Evolutionary conservation across 176 grass and related monocot genomes (phyloP).

Genomic region (Coix lacrymajobi): DNA sequence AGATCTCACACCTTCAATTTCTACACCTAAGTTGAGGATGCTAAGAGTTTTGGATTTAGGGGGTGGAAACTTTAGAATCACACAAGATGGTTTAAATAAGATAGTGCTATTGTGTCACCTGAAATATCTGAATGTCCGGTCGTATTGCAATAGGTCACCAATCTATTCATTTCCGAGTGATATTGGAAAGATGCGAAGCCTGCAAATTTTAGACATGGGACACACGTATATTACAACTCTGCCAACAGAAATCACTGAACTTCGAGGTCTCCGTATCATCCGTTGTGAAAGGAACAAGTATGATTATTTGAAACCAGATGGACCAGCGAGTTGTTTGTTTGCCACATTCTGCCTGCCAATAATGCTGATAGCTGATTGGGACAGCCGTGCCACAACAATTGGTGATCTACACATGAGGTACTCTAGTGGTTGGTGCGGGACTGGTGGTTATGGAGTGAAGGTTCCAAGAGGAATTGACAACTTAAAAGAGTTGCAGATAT

Average conservation of each 20-base stretch:
- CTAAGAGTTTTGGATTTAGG: background rate
- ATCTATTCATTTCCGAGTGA: background rate
- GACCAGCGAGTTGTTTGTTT: background rate
- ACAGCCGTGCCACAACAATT: background rate
- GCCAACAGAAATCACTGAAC: background rate
- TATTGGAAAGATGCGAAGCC: background rate
- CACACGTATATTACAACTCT: background rate
- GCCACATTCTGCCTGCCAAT: background rate
- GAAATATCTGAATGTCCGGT: background rate
- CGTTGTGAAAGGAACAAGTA: background rate
- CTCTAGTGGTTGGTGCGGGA: background rate
- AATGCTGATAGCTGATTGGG: background rate
- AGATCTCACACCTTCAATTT: background rate
- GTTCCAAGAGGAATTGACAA: background rate
- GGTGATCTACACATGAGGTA: background rate
- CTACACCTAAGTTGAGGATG: background rate
- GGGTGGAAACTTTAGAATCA: background rate
- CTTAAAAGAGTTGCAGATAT: background rate
- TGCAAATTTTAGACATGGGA: background rate
- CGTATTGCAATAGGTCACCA: accelerated
- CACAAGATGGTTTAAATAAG: background rate
- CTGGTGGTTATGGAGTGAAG: background rate
- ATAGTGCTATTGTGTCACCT: background rate
- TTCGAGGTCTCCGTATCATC: background rate
- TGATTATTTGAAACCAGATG: background rate